Conservation (phyloP, 257 asterid genomes). For the Osmanthus fragrans region DNA sequence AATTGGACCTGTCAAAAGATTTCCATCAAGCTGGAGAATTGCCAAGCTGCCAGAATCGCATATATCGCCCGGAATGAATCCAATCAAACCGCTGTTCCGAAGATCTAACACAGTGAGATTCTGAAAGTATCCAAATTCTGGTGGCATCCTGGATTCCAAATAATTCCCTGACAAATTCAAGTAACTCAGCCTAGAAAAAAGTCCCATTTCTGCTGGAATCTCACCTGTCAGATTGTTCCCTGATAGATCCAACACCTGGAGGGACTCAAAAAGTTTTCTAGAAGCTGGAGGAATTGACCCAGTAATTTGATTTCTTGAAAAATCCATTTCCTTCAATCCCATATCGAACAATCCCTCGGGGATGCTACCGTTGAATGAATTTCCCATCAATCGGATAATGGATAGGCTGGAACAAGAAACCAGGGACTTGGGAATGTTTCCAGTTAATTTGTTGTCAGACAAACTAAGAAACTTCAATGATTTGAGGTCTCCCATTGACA, state of each 20-base stretch:
- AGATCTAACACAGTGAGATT: conserved; percentile 75
- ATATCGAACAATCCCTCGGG: conserved; percentile 61
- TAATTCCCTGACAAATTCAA: conserved; percentile 81
- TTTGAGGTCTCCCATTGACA: conserved; percentile 52
- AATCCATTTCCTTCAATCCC: conserved; percentile 68
- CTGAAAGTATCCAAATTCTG: conserved; percentile 73
- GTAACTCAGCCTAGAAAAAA: conserved; percentile 61
- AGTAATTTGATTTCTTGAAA: conserved; percentile 62
- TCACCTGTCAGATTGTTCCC: conserved; percentile 61
- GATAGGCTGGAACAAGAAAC: conserved; percentile 41
- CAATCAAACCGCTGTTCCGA: conserved; percentile 53
- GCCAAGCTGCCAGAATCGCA: conserved; percentile 83
- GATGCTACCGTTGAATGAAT: conserved; percentile 54
- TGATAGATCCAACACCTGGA: conserved; percentile 70
- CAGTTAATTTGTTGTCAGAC: conserved; percentile 48
- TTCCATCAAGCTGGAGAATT: conserved; percentile 91
- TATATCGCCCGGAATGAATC: conserved; percentile 73
- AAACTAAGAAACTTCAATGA: conserved; percentile 43
- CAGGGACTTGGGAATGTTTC: conserved; percentile 60
- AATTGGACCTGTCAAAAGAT: conserved; percentile 65
- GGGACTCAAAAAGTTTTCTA: conserved; percentile 54
- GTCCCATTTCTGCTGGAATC: conserved; percentile 79
- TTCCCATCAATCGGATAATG: conserved; percentile 52
- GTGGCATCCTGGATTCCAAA: conserved; percentile 71
- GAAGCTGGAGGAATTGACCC: conserved; percentile 70